These are phyloP conservation scores for Cicer yamashitae DNA, from an alignment of 306 rosid genomes.

Conservation along the genomic window DNA sequence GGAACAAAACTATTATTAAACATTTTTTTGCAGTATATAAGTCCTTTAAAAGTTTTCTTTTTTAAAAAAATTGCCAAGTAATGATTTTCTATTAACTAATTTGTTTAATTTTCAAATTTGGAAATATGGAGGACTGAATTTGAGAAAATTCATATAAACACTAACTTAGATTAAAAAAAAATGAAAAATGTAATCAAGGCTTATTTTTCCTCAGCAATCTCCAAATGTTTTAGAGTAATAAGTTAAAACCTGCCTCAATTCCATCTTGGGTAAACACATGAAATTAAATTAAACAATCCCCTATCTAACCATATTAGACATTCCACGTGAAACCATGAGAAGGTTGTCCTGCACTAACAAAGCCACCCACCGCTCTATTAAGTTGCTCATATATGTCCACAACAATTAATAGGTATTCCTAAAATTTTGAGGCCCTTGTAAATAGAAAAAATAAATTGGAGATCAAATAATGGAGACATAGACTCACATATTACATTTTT, in stretches of 20 bases:
- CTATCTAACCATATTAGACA: neutral
- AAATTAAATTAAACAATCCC: neutral
- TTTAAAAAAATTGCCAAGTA: neutral
- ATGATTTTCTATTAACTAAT: too few species aligned
- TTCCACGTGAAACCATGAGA: constrained; percentile 21
- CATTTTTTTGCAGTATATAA: too few species aligned
- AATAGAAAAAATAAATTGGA: neutral
- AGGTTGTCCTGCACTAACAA: neutral
- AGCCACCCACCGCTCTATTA: neutral
- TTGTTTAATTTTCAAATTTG: neutral
- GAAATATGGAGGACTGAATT: neutral
- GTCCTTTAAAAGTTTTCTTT: too few species aligned
- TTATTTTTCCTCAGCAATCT: neutral
- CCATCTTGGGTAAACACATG: neutral
- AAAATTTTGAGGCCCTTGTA: neutral
- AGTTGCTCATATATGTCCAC: neutral
- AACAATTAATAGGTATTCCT: neutral
- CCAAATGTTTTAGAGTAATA: neutral
- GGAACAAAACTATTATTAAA: too few species aligned
- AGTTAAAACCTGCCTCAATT: too few species aligned
- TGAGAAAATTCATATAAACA: neutral
- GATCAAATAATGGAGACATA: neutral
- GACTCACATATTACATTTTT: too few species aligned
- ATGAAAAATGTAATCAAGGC: neutral
- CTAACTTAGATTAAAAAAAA: neutral